Percentiles rank a stretch among this genome's conserved stretches.
Evolutionary conservation across 495 filamentous ascomycete species (phyloP).

Genomic region (Talaromyces stipitatus): DNA sequence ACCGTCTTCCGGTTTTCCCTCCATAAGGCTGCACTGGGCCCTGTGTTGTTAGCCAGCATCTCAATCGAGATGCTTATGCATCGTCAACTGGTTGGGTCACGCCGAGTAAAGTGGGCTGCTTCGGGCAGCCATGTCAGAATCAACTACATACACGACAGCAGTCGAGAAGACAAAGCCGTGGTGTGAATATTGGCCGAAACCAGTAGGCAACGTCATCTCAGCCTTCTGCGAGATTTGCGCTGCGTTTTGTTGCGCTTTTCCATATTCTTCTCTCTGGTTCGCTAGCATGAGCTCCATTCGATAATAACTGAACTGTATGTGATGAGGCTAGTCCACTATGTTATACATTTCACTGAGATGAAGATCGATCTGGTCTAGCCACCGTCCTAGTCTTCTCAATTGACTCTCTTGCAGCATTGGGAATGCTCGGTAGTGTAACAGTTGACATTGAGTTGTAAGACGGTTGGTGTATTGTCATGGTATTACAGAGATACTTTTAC

Average conservation of each 20-base stretch:
- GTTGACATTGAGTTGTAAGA: neutral
- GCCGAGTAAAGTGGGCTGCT: slow-evolving; percentile 11
- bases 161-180: neutral
- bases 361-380: neutral
- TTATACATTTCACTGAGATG: neutral
- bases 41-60: neutral
- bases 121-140: neutral
- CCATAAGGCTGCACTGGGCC: neutral
- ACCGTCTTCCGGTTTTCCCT: neutral
- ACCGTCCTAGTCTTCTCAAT: neutral
- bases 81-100: neutral
- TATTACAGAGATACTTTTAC: neutral
- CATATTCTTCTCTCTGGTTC: neutral
- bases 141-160: neutral
- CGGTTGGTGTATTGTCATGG: neutral
- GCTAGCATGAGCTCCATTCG: neutral
- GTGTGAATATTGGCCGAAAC: neutral
- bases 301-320: neutral
- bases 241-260: neutral
- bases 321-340: too few species aligned
- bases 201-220: neutral
- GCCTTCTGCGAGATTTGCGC: neutral
- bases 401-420: neutral
- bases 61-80: neutral
- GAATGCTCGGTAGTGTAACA: neutral